These are phyloP conservation scores for Flammula alnicola DNA, from an alignment of 1,284 basidiomycete genomes.

Conservation along the genomic window DNA sequence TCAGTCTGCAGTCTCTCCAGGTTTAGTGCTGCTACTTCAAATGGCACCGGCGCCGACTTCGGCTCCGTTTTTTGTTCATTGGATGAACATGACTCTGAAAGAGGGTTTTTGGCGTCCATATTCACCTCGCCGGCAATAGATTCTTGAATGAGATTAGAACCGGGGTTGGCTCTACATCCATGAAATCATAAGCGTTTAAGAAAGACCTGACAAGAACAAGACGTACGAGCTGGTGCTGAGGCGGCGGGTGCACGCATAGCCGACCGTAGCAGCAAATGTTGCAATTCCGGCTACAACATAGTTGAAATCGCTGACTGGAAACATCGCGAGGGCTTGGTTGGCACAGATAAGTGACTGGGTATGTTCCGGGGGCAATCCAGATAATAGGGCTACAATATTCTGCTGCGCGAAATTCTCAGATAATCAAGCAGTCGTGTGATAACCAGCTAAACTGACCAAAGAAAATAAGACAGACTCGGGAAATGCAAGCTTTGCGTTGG, in stretches of 20 bases:
- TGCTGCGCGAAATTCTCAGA: background rate
- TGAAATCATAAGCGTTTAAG: background rate
- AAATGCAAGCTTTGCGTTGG: background rate
- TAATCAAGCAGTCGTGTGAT: too few species aligned
- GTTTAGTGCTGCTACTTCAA: too few species aligned
- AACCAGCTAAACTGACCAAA: too few species aligned
- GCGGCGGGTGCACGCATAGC: constrained; percentile 55
- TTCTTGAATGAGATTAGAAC: too few species aligned
- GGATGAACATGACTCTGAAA: too few species aligned
- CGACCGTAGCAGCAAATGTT: constrained; percentile 60
- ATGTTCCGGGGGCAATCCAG: background rate
- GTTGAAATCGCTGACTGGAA: constrained; percentile 47
- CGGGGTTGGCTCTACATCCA: background rate
- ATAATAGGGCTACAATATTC: background rate
- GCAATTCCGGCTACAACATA: constrained; percentile 58
- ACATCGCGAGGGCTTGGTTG: constrained; percentile 28
- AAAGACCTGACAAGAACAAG: constrained; percentile 5
- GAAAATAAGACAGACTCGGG: too few species aligned
- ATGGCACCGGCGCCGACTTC: too few species aligned
- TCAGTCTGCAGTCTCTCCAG: too few species aligned
- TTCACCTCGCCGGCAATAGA: too few species aligned
- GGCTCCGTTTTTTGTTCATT: too few species aligned
- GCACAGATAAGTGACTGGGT: background rate
- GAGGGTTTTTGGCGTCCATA: too few species aligned
- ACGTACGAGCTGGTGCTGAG: constrained; percentile 36